Evolutionary conservation across 1,284 basidiomycete genomes (phyloP), one percentile per base, ranked within the genome.

Genomic region (Fomitopsis pinicola): DNA sequence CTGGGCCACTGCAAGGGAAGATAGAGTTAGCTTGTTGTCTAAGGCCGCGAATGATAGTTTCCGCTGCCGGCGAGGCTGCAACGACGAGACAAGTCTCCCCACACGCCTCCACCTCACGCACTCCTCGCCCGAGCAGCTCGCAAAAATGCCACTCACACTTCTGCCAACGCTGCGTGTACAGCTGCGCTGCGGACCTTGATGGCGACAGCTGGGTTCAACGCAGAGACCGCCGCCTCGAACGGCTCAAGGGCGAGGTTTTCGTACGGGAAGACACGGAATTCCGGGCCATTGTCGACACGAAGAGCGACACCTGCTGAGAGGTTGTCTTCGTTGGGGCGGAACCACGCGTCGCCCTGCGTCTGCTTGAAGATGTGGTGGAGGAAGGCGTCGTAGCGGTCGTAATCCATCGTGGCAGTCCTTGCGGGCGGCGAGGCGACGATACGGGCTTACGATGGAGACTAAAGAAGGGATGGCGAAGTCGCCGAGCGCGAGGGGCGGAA

Each of bases 151-250:
- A 81, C 87, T 73, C 68, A 89, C 88, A 86, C 80, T 74, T 87
- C 86, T 22, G 85, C 82, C 68, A 91, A 81, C 44, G 91, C 89
- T 36, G 91, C 92, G 55, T 91, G 87, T 0, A 93, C 88, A 3
- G 90, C 86, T 1, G 91, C 89, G 67, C 84, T 90, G 52, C 90
- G 82, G 60, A 94, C 79, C 68, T 92, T 91, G 68, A 94, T 87
- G 1, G 92, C 92, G 50, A 91, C 89, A 64, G 91, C 85, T 35
- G 90, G 88, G 74, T 94, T 93, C 62, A 94, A 78, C 19, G 82
- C 82, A 19, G 85, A 78, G 28, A 94, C 82, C 12, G 90, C 89
- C 3, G 83, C 80, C 75, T 91, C 86, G 71, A 91, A 91, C 0
- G 86, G 86, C 64, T 87, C 80, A 65, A 91, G 82, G 8, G 81